Conservation (phyloP, 1,284 basidiomycete species). For the Dichomitus squalens region DNA sequence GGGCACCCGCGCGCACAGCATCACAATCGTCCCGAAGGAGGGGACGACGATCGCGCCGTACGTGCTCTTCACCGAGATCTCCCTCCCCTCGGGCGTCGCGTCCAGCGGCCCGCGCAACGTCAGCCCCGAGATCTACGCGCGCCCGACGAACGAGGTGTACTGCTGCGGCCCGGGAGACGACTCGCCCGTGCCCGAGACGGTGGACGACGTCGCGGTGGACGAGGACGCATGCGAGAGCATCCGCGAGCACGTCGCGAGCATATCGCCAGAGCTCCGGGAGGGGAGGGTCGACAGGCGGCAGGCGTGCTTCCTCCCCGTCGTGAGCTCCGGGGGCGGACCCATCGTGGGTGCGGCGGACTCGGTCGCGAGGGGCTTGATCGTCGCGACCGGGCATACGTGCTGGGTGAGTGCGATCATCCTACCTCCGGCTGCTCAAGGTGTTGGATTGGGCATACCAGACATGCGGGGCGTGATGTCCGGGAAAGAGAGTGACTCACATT, state of each 20-base stretch:
- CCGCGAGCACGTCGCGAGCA: constrained; percentile 53
- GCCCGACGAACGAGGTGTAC: constrained; percentile 69
- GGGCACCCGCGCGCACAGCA: constrained; percentile 67
- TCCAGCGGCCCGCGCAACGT: constrained; percentile 26
- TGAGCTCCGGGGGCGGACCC: constrained; percentile 52
- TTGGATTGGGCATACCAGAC: neutral
- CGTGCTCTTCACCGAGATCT: constrained; percentile 68
- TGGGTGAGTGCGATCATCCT: constrained; percentile 27
- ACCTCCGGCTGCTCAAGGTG: neutral
- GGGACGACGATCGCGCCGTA: constrained; percentile 55
- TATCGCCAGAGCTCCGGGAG: constrained; percentile 55
- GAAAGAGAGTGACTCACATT: neutral
- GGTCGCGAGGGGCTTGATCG: constrained; percentile 54
- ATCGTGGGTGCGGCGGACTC: constrained; percentile 57
- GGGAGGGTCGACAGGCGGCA: constrained; percentile 56
- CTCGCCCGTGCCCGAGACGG: constrained; percentile 54
- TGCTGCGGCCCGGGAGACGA: constrained; percentile 71
- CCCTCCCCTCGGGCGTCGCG: constrained; percentile 29
- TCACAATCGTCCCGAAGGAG: constrained; percentile 53
- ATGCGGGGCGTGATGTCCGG: neutral
- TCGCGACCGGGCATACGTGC: constrained; percentile 73
- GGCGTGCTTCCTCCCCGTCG: constrained; percentile 70
- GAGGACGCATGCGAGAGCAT: constrained; percentile 54
- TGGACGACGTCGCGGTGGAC: constrained; percentile 65
- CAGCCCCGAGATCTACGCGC: constrained; percentile 71